These are phyloP conservation scores for Tetracentron sinense DNA, from an alignment of 164 flowering plant genomes.

Conservation along the genomic window DNA sequence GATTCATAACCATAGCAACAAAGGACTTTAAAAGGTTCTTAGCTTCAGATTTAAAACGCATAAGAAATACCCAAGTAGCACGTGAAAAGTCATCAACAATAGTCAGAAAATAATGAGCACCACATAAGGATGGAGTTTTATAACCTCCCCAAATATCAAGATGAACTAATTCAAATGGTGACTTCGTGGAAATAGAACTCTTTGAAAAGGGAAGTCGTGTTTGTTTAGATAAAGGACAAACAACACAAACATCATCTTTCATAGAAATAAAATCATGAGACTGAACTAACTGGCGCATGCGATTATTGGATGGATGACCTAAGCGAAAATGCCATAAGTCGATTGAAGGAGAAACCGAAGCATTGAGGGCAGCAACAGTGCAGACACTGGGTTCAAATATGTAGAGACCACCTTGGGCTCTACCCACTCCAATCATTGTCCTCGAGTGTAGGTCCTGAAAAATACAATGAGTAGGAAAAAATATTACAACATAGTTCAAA, in stretches of 20 bases:
- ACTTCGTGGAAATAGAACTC: not conserved
- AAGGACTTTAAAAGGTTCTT: not conserved
- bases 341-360: too few relatives aligned
- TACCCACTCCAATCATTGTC: too few relatives aligned
- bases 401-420: not conserved
- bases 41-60: conserved; percentile 4
- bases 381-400: not conserved
- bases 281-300: not conserved
- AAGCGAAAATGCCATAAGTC: not conserved
- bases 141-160: not conserved
- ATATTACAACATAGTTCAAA: too few relatives aligned
- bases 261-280: not conserved
- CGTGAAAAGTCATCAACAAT: conserved; percentile 19
- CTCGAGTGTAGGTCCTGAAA: too few relatives aligned
- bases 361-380: not conserved
- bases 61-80: conserved; percentile 13
- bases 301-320: not conserved
- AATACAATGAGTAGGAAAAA: too few relatives aligned
- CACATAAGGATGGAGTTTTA: not conserved
- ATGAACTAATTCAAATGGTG: not conserved
- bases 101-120: not conserved
- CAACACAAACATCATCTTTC: conserved; percentile 4
- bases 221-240: conserved; percentile 3
- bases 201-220: not conserved
- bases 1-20: not conserved